Evolutionary conservation across 2,329 filamentous ascomycete genomes (phyloP), one percentile per base, ranked within the genome.

Genomic region (Periconia macrospinosa): DNA sequence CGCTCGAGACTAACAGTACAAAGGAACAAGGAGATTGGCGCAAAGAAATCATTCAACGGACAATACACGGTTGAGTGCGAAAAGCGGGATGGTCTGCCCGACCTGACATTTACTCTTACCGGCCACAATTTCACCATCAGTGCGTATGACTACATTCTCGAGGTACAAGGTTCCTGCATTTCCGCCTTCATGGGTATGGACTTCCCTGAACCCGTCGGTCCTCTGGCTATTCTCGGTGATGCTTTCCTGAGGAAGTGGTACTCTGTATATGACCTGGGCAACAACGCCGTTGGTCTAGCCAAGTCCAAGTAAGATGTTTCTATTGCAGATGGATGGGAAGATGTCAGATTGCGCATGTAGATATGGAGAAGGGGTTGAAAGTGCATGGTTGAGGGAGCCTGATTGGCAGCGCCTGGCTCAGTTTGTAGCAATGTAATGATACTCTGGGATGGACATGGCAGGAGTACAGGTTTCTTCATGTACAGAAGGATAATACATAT

Each of bases 181-280:
- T 97, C 92, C 58, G 90, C 91, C 65, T 96, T 99, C 81, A 95
- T 96, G 86, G 92, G 92, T 68, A 96, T 97, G 88, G 94, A 82
- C 64, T 79, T 84, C 74, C 89, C 92, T 53, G 89, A 87, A 71
- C 92, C 92, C 40, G 88, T 89, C 55, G 93, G 94, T 45, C 94
- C 94, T 64, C 86, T 99, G 61, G 92, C 91, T 58, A 99, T 99
- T 61, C 87, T 99, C 23, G 94, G 94, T 69, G 92, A 96, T 75
- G 90, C 84, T 60, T 87, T 87, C 83, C 76, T 87, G 72, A 86
- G 91, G 77, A 89, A 83, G 74, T 95, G 88, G 83, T 97, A 97
- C 85, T 96, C 91, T 61, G 89, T 99, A 72, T 99, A 99, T 75
- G 91, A 99, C 78, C 84, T 97, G 56, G 92, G 90, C 75, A 92